Evolutionary conservation across 176 grass and related monocot genomes (phyloP), one percentile per base, ranked within the genome.

Genomic region (Thinopyrum elongatum): DNA sequence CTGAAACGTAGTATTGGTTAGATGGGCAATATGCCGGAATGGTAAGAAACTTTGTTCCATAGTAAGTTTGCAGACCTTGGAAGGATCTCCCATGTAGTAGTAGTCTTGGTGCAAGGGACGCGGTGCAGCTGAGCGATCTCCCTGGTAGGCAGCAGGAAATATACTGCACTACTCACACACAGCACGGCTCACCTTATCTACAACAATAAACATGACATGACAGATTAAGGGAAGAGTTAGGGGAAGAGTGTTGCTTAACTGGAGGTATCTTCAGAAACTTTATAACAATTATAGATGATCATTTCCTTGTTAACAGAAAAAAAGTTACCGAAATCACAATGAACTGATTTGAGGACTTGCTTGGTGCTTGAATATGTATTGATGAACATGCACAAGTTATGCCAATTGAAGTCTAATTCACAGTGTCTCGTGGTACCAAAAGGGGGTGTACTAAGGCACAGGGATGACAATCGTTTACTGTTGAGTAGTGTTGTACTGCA

Each of bases 91-190:
- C 70, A 87, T 85, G 74, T 97, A 93, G 58, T 85, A 93, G 46
- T 97, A 87, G 91, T 93, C 75, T 97, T 89, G 62, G 89, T 89
- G 78, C 94, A 97, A 57, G 91, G 94, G 68, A 97, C 88, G 13
- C 91, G 80, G 41, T 97, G 91, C 60, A 97, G 68, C 33, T 79
- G 83, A 62, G 82, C 89, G 27, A 90, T 89, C 17, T 84, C 82
- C 36, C 85, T 89, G 28, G 91, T 82, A 83, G 94, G 91, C 23
- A 93, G 89, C 53, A 94, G 69, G 75, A 94, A 94, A 77, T 97
- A 94, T 65, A 97, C 90, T 23, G 91, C 87, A 4, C 84, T 94
- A 85, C 91, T 85, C 70, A 92, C 5, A 53, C 16, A 19, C 80
- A 22, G 78, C n/a, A 49, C 89, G 82, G 47, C 78, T 85, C 80